phyloP scores from a whole-genome alignment of 169 alveolate genomes.

The Cryptosporidium viatorum region DNA sequence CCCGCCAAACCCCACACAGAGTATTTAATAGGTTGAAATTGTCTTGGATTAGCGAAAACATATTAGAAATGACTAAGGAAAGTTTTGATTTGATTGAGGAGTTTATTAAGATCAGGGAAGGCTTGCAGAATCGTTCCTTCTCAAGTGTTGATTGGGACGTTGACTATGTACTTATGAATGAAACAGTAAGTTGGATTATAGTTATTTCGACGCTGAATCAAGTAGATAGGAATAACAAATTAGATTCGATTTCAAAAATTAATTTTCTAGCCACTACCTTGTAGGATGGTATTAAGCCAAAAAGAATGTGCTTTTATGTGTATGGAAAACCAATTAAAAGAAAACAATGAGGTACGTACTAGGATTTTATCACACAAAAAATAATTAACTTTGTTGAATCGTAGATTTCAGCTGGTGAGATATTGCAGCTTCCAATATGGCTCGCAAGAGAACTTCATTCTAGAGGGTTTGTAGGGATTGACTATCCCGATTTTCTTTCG shows the following conservation, averaged over 20 bases:
- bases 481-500: conserved; percentile 64
- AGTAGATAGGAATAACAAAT: not conserved
- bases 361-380: not conserved
- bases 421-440: conserved; percentile 49
- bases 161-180: conserved; percentile 56
- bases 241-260: not conserved
- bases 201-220: not conserved
- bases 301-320: conserved; percentile 65
- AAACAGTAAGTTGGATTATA: conserved; percentile 37
- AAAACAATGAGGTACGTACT: conserved; percentile 37
- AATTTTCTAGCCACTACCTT: conserved; percentile 35
- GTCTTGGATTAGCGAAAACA: not conserved
- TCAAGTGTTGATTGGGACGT: conserved; percentile 48
- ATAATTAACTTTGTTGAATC: not conserved
- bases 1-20: conserved; percentile 64
- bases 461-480: conserved; percentile 61
- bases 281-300: conserved; percentile 54
- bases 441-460: conserved; percentile 36
- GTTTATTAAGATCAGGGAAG: conserved; percentile 24
- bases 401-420: conserved; percentile 54
- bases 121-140: conserved; percentile 1
- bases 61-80: not conserved
- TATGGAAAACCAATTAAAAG: conserved; percentile 8
- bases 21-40: not conserved
- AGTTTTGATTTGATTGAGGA: conserved; percentile 5